These are phyloP conservation scores for Kodamaea restingae DNA, from an alignment of 805 yeast species.

Conservation along the genomic window DNA sequence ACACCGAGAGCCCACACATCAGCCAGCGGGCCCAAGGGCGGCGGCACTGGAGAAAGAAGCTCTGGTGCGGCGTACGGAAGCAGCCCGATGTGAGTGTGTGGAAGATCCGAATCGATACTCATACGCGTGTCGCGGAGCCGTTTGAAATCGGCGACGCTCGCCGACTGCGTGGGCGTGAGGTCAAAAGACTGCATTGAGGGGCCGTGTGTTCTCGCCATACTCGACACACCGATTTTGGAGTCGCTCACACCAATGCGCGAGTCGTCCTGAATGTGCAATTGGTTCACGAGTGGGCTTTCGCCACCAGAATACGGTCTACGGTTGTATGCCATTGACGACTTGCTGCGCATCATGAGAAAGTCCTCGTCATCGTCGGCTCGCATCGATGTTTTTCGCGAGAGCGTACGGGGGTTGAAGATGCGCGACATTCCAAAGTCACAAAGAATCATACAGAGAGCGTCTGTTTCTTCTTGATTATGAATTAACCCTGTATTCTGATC, in stretches of 20 bases:
- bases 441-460: conserved; percentile 41
- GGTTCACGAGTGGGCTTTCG: conserved; percentile 21
- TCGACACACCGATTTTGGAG: conserved; percentile 29
- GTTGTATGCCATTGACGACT: conserved; percentile 29
- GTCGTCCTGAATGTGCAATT: conserved; percentile 23
- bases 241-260: conserved; percentile 16
- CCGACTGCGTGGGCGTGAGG: conserved; percentile 26
- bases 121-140: neutral
- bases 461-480: neutral
- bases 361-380: conserved; percentile 14
- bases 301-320: conserved; percentile 36
- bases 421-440: conserved; percentile 90
- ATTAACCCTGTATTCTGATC: neutral
- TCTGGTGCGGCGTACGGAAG: conserved; percentile 93
- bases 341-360: conserved; percentile 26
- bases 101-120: conserved; percentile 35
- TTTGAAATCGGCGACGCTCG: conserved; percentile 10
- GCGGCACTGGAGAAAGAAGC: conserved; percentile 58
- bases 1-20: conserved; percentile 95
- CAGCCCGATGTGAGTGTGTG: conserved; percentile 78
- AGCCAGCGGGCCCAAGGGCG: conserved; percentile 60
- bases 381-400: conserved; percentile 21
- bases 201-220: conserved; percentile 25
- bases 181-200: conserved; percentile 32
- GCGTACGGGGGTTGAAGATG: conserved; percentile 22